Evolutionary conservation across 495 filamentous ascomycete species (phyloP).

Genomic region (Lophiotrema nucula): DNA sequence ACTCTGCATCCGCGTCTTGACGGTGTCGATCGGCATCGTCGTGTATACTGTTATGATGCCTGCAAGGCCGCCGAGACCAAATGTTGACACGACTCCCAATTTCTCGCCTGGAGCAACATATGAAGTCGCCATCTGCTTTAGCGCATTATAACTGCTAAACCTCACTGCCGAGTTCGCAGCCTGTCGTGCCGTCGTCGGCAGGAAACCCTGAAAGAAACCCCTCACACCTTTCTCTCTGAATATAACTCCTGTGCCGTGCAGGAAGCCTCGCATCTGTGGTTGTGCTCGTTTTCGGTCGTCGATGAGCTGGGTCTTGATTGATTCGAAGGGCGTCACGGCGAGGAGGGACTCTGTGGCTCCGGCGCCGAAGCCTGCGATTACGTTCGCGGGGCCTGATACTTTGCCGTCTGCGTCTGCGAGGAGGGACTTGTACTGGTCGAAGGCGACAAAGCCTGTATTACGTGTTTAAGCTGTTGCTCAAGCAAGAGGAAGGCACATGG

Average conservation of each 20-base stretch:
- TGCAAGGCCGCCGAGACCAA: constrained; percentile 85
- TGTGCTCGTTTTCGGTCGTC: constrained; percentile 89
- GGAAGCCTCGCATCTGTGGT: constrained; percentile 85
- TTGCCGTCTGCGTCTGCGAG: constrained; percentile 84
- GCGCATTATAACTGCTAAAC: constrained; percentile 84
- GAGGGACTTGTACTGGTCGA: constrained; percentile 84
- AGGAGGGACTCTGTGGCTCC: constrained; percentile 91
- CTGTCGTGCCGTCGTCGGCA: constrained; percentile 90
- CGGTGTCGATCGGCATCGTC: constrained; percentile 88
- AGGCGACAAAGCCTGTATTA: constrained; percentile 80
- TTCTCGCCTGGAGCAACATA: constrained; percentile 96
- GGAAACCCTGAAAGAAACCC: constrained; percentile 95
- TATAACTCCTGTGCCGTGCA: constrained; percentile 86
- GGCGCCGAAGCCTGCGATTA: constrained; percentile 91
- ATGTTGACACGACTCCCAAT: constrained; percentile 82
- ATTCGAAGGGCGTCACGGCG: constrained; percentile 95
- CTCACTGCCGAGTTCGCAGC: constrained; percentile 89
- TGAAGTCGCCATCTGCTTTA: constrained; percentile 86
- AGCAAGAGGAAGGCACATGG: too few species aligned
- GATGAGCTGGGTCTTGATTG: constrained; percentile 96
- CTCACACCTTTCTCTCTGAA: constrained; percentile 79
- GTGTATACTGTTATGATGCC: constrained; percentile 89
- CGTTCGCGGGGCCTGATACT: constrained; percentile 84
- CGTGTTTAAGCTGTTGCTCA: too few species aligned
- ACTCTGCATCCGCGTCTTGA: constrained; percentile 98